Percentiles rank a stretch among this genome's conserved stretches.
Conservation (phyloP, 2,329 filamentous ascomycete species). For the Harringtonia lauricola region DNA sequence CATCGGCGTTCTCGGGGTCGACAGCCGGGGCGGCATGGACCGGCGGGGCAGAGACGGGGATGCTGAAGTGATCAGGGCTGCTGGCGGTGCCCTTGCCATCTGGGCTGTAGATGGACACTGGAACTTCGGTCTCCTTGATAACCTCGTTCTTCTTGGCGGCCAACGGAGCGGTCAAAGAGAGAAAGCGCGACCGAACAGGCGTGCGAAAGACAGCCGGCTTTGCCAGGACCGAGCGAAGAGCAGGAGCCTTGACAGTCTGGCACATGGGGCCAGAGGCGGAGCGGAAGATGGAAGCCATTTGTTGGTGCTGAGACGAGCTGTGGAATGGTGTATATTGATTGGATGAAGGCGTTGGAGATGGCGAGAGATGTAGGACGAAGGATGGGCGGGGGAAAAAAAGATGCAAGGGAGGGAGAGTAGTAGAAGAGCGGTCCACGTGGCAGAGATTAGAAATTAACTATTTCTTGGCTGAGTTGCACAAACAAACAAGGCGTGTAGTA, state of each 20-base stretch:
- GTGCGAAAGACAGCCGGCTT: conserved; percentile 9
- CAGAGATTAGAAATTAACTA: not conserved
- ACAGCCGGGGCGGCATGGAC: not conserved
- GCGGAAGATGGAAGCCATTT: conserved; percentile 18
- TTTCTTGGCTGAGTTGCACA: not conserved
- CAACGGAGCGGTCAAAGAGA: conserved; percentile 23
- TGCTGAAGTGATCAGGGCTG: conserved; percentile 40
- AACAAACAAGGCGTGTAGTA: too few species aligned
- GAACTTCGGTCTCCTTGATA: conserved; percentile 45
- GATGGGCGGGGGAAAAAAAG: not conserved
- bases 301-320: not conserved
- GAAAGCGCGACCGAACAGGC: conserved; percentile 18
- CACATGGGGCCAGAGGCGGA: conserved; percentile 18
- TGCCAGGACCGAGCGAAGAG: conserved; percentile 12
- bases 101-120: conserved; percentile 41
- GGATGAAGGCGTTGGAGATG: not conserved
- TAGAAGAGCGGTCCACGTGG: not conserved
- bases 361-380: not conserved
- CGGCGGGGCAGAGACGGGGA: conserved; percentile 32
- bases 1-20: conserved; percentile 31
- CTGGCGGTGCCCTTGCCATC: conserved; percentile 31
- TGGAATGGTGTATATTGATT: not conserved
- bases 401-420: not conserved
- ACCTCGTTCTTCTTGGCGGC: conserved; percentile 31
- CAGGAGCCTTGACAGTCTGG: conserved; percentile 17